Base-by-base conservation (phyloP, 768 basidiomycete species). In the Phallus indusiatus region DNA sequence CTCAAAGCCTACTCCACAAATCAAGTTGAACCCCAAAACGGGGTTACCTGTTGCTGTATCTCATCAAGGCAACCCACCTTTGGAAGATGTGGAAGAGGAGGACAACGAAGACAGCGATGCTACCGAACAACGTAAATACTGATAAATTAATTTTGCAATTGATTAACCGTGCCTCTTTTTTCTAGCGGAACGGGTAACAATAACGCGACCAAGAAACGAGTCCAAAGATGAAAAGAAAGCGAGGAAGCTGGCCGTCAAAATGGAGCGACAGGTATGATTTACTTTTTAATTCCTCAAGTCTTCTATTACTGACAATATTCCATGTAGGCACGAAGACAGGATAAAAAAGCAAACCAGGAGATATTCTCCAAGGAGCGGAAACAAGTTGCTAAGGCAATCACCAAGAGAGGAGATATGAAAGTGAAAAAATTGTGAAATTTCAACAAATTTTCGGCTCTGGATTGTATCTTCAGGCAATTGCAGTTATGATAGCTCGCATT, bases 131-230 rank as follows among this genome's bases (percentile, higher is more conserved):
- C 28, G 55, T 47, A 22, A 36, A 35, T 55, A n/a, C 22, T 35
- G 20, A 28, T 12, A 22, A 16, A 52, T 11, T 58, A 49, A 42
- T 12, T 17, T 21, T 21, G 1, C 10, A 14, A 2, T 22, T 12
- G 12, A 51, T 18, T 51, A 12, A 51, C 10, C 50, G 18, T 55
- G 65, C 65, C 42, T 68, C 72, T 16, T 68, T 66, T 9, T 64
- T 65, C 46, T 61, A 71, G 71, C 63, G 62, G 59, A 63, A 51
- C 68, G 70, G 63, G 74, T 76, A 58, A 90, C 89, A 0, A 69
- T 90, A 58, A 73, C 80, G 10, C 81, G 96, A 35, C 75, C 85
- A 0, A 85, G 86, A 56, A 77, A 84, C 61, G 96, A 99, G 71
- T 79, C 83, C 0, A 78, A 78, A 61, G 88, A 88, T 61, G 86